Evolutionary conservation across 2,329 filamentous ascomycete genomes (phyloP).

Genomic region (Phyllosticta citribraziliensis): DNA sequence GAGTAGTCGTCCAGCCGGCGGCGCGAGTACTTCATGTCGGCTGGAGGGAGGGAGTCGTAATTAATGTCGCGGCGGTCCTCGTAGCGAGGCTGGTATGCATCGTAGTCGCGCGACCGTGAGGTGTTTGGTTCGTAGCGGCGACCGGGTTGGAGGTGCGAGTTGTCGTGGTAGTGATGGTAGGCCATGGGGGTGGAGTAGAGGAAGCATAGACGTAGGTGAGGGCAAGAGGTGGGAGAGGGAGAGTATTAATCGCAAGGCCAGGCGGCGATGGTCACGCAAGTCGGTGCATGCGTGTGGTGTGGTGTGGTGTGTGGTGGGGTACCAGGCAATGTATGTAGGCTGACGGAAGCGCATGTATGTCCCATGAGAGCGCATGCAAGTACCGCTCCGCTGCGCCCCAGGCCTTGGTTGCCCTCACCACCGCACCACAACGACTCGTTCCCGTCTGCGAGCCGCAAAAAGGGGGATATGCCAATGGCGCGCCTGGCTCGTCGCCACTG

Average conservation of each 20-base stretch:
- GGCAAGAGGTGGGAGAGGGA: neutral
- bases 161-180: conserved; percentile 6
- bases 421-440: neutral
- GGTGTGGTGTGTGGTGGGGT: conserved; percentile 3
- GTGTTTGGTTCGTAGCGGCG: conserved; percentile 9
- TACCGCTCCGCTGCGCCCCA: neutral
- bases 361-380: neutral
- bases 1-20: neutral
- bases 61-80: conserved; percentile 2
- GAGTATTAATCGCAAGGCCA: conserved; percentile 4
- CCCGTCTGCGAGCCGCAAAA: conserved; percentile 5
- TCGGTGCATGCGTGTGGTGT: neutral
- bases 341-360: conserved; percentile 6
- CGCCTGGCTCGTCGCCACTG: neutral
- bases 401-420: conserved; percentile 5
- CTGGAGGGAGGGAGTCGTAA: neutral
- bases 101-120: conserved; percentile 8
- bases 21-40: neutral
- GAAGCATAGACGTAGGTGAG: neutral
- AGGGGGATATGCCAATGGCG: conserved; percentile 6
- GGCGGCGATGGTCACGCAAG: conserved; percentile 6
- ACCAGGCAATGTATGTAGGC: conserved; percentile 2
- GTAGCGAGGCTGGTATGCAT: neutral
- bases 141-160: neutral
- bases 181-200: neutral